Base-by-base conservation (phyloP, 345 rosid genomes). In the Brassica juncea region DNA sequence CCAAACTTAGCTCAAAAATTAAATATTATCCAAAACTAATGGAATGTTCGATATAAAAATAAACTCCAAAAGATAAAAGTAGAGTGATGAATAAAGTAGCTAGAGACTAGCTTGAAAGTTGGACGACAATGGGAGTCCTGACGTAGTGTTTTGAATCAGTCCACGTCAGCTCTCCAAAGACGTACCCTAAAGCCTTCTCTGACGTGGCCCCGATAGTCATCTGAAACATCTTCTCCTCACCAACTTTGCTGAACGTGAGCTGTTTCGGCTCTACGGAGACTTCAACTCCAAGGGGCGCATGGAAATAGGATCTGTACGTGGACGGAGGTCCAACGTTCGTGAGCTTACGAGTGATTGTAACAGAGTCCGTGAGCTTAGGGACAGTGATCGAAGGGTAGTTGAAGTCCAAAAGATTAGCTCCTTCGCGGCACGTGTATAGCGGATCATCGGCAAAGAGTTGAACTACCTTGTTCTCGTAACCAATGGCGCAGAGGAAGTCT, bases 361-460 rank as follows among this genome's bases (percentile, higher is more conserved):
- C 80, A 5, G 82, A 9, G 39, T 70, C 76, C 0, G 57, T 37
- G 37, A 90, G 82, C 2, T 49, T 14, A 0, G 88, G 82, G 37
- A 92, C 85, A 21, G 90, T 63, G 44, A 94, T 86, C 2, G 97
- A 88, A 44, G 98, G 98, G 42, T 92, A 89, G 83, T 92, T 94
- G 71, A 90, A 87, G 85, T 90, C 85, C 1, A 81, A 60, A 32
- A 88, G 76, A 66, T 60, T 81, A 9, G 72, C 57, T 21, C 87
- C 84, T 62, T 83, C 12, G 0, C 89, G 85, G 31, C 97, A 92
- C 34, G 12, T 28, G 64, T 84, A 80, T 4, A 81, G 58, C 34
- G 12, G 16, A 5, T 52, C 76, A 2, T 77, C 81, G 15, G 84
- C 67, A 80, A 92, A 84, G 8, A 6, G 31, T 19, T 60, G 11